Evolutionary conservation across 2,329 filamentous ascomycete species (phyloP).

Genomic region (Chaetomiaceae sp.): DNA sequence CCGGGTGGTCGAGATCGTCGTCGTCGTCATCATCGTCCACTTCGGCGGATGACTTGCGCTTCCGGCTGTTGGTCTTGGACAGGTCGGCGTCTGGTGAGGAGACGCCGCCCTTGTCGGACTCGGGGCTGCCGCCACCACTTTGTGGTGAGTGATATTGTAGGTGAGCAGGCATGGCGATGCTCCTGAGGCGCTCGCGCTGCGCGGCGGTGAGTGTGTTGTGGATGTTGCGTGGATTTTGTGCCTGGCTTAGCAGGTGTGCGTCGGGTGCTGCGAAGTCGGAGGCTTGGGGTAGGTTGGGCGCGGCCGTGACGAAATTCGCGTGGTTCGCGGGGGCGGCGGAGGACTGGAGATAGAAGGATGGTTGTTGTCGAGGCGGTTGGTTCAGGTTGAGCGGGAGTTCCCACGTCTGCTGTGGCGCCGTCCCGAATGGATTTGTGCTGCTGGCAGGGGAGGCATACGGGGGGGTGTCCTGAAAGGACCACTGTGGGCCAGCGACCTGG

Average conservation of each 20-base stretch:
- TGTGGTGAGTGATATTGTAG: slow-evolving; percentile 56
- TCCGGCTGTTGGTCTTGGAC: slow-evolving; percentile 49
- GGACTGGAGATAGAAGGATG: slow-evolving; percentile 24
- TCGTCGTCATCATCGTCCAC: slow-evolving; percentile 53
- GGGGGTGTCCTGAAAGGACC: slow-evolving; percentile 46
- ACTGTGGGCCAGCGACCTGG: slow-evolving; percentile 38
- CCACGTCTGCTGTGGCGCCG: slow-evolving; percentile 31
- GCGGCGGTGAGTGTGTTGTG: slow-evolving; percentile 49
- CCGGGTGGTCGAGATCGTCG: slow-evolving; percentile 48
- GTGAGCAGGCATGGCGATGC: slow-evolving; percentile 60
- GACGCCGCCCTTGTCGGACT: slow-evolving; percentile 46
- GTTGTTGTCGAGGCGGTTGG: slow-evolving; percentile 27
- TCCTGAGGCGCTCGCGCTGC: slow-evolving; percentile 56
- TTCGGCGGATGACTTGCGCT: slow-evolving; percentile 66
- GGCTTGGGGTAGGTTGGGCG: slow-evolving; percentile 21
- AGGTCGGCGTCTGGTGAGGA: slow-evolving; percentile 57
- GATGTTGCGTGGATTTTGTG: slow-evolving; percentile 31
- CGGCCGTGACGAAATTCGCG: slow-evolving; percentile 25
- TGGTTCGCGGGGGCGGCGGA: slow-evolving; percentile 33
- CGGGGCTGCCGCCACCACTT: slow-evolving; percentile 51
- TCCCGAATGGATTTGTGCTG: slow-evolving; percentile 30
- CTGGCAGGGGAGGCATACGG: slow-evolving; percentile 43
- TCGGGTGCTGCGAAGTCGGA: slow-evolving; percentile 30
- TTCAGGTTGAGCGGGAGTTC: slow-evolving; percentile 29
- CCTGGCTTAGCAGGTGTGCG: slow-evolving; percentile 22